Base-by-base conservation (phyloP, 345 rosid species). In the Eutrema japonicum region DNA sequence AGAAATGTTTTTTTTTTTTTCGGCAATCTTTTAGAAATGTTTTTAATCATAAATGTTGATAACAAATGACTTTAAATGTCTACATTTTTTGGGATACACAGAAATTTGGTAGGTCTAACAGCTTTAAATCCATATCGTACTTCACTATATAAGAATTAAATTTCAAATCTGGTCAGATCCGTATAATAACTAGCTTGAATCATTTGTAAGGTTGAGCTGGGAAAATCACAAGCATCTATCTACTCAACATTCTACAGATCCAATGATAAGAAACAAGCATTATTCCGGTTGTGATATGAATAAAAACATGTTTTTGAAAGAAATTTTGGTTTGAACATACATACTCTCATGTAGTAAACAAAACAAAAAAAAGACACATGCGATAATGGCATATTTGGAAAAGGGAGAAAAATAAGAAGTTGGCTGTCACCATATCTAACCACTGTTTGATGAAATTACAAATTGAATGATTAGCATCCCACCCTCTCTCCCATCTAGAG, bases 401-500 rank as follows among this genome's bases (percentile, higher is more conserved):
- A 12, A 11, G 3, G 36, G 1, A 4, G 3, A 22, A 2, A 14
- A 2, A 32, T 0, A n/a, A 52, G 8, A 33, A 53, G 33, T 55
- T 64, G 65, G 50, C n/a, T 73, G 77, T 27, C 77, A 54, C 22
- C 38, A 43, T 42, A 72, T 52, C 37, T 53, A 26, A 55, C 77
- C 26, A 73, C 65, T 36, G 42, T 56, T 56, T 73, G 72, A 65
- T 66, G 59, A 74, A 12, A 37, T 8, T 46, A 42, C 40, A 73
- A 14, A 64, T 10, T 57, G 51, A 74, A 66, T 74, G 72, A 56
- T 73, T 74, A 56, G 41, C 66, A 29, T 46, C 36, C 59, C 66
- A 55, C 41, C 66, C n/a, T 58, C 47, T 49, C 43, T 55, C 54
- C 13, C 54, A 68, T 68, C 33, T 11, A 13, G 37, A 35, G 48